Evolutionary conservation across 2,329 filamentous ascomycete genomes (phyloP), one percentile per base, ranked within the genome.

Genomic region (Neopestalotiopsis rosae): DNA sequence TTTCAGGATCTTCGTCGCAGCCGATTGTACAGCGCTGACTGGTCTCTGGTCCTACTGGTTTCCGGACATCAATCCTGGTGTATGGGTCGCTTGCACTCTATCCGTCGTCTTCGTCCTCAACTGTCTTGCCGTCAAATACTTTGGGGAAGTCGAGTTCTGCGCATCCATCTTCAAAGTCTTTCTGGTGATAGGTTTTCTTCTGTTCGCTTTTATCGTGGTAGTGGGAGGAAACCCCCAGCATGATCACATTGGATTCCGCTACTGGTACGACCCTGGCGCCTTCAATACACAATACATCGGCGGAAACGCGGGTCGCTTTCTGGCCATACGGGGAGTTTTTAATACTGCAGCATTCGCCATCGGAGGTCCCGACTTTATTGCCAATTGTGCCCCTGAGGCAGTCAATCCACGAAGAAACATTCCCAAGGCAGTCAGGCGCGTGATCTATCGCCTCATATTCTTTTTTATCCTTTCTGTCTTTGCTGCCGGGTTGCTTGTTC

Each of bases 401-500:
- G 83, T 91, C 74, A 88, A 90, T 70, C 91, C 91, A 0, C 86
- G 90, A 4, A 81, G 80, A 12, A 87, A 88, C 62, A 87, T 94
- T 79, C 91, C 91, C 40, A 86, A 85, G 61, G 92, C 92, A 1
- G 94, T 89, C 81, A 93, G 92, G 74, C 90, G 89, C 0, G 90
- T 93, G 6, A 93, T 93, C 80, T 92, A 90, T 77, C 89, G 92
- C 59, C 86, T 94, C 64, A 90, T 88, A 2, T 80, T 89, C 17
- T 94, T 94, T 80, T 94, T 93, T 79, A 85, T 93, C 30, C 85
- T 92, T 2, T 91, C 91, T 5, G 89, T 90, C 1, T 82, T 94
- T 1, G 86, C 85, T 34, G 87, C 92, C 30, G 90, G 90, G 20
- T 90, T 93, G 62, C 79, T 92, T 61, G 84, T 94, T 63, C 85